A percentile compares a stretch with the other conserved stretches of the same genome.
These are phyloP conservation scores for Pelargonium cotyledonis DNA, from an alignment of 441 rosid species.

Conservation along the genomic window DNA sequence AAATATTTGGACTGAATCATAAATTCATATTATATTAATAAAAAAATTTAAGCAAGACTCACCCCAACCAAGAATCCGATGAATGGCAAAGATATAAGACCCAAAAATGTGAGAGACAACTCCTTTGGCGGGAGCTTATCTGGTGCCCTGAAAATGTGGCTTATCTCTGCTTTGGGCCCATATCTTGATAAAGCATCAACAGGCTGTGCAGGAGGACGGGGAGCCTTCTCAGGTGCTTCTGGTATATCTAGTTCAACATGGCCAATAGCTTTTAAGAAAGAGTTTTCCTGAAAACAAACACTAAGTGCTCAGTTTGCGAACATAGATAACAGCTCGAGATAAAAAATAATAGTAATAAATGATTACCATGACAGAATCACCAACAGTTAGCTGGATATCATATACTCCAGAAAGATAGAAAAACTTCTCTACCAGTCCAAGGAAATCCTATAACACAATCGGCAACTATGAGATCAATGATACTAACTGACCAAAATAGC, in stretches of 20 bases:
- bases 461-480: conserved; percentile 15
- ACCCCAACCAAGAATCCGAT: conserved; percentile 83
- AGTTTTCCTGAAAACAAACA: conserved; percentile 66
- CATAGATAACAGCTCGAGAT: neutral
- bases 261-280: conserved; percentile 61
- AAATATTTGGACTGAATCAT: conserved; percentile 8
- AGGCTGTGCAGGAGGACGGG: conserved; percentile 54
- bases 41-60: conserved; percentile 25
- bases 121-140: conserved; percentile 79
- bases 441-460: conserved; percentile 60
- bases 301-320: conserved; percentile 10
- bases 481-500: neutral
- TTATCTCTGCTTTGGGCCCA: conserved; percentile 82
- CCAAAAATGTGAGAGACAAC: conserved; percentile 80
- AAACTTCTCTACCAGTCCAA: conserved; percentile 82
- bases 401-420: conserved; percentile 84
- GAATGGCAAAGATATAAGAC: conserved; percentile 61
- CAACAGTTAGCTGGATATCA: conserved; percentile 70
- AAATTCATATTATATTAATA: neutral
- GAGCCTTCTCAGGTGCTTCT: conserved; percentile 84
- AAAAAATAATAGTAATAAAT: conserved; percentile 12
- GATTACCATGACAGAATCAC: conserved; percentile 85
- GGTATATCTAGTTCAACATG: conserved; percentile 79
- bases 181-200: conserved; percentile 61
- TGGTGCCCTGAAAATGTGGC: conserved; percentile 76